These are phyloP conservation scores for Blastocystis sp. DNA, from an alignment of 352 stramenopile species.

Conservation along the genomic window DNA sequence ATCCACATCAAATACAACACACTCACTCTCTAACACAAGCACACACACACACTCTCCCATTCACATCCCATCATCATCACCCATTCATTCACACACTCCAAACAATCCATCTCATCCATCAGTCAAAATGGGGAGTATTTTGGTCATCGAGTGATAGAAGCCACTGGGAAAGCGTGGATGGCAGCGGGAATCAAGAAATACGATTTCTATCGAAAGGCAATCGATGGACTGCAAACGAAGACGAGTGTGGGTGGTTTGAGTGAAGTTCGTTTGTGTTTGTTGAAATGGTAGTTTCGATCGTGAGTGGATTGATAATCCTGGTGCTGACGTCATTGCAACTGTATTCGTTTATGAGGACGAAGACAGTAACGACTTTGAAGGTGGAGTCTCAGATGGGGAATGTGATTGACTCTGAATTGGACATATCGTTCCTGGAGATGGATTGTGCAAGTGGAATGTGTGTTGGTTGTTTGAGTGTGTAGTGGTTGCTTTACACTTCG, in stretches of 20 bases:
- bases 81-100: too few relatives aligned
- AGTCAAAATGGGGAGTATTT: too few relatives aligned
- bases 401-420: not conserved
- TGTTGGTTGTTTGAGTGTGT: not conserved
- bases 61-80: too few relatives aligned
- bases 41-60: too few relatives aligned
- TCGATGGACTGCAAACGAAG: slow-evolving; percentile 18
- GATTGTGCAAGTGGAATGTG: not conserved
- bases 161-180: not conserved
- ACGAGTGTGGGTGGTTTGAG: slow-evolving; percentile 3
- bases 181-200: not conserved
- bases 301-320: not conserved
- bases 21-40: too few relatives aligned
- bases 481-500: slow-evolving; percentile 29
- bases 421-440: not conserved
- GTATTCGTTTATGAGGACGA: not conserved
- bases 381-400: not conserved
- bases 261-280: not conserved
- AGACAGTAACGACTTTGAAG: not conserved
- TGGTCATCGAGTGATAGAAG: too few relatives aligned
- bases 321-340: not conserved
- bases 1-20: too few relatives aligned
- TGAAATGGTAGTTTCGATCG: slow-evolving; percentile 10
- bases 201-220: slow-evolving; percentile 43
- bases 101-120: too few relatives aligned